These are phyloP conservation scores for Lophiostoma macrostomum DNA, from an alignment of 495 filamentous ascomycete species.

Conservation along the genomic window DNA sequence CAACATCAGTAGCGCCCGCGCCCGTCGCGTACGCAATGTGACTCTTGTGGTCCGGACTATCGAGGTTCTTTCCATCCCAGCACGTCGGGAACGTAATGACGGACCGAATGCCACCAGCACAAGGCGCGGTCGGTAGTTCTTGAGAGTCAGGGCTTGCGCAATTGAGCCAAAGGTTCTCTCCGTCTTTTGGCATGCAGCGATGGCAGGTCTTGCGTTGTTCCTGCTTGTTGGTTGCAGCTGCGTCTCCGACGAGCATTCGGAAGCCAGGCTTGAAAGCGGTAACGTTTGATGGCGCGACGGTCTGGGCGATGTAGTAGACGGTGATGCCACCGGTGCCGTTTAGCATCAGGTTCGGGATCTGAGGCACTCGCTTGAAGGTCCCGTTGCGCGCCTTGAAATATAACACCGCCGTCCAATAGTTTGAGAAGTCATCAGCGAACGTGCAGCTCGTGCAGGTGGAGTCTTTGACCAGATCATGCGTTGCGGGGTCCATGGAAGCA, in stretches of 20 bases:
- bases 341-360: slow-evolving; percentile 9
- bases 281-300: neutral
- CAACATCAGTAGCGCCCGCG: slow-evolving; percentile 13
- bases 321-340: slow-evolving; percentile 24
- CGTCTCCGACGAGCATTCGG: slow-evolving; percentile 28
- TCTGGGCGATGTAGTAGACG: slow-evolving; percentile 23
- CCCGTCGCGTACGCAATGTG: slow-evolving; percentile 40
- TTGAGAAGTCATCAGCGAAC: slow-evolving; percentile 28
- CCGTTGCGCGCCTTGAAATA: slow-evolving; percentile 29
- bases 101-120: slow-evolving; percentile 21
- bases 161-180: slow-evolving; percentile 22
- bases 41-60: slow-evolving; percentile 51
- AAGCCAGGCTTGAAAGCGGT: slow-evolving; percentile 31
- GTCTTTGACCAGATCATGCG: slow-evolving; percentile 15
- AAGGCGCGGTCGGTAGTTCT: slow-evolving; percentile 11
- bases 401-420: slow-evolving; percentile 31
- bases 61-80: slow-evolving; percentile 57
- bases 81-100: slow-evolving; percentile 31
- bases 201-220: slow-evolving; percentile 22
- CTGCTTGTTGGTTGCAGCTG: neutral
- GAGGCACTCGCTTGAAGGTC: slow-evolving; percentile 30
- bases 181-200: slow-evolving; percentile 17
- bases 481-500: slow-evolving; percentile 19
- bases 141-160: slow-evolving; percentile 19
- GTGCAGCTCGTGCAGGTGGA: slow-evolving; percentile 31